Percentiles rank a stretch among this genome's conserved stretches.
Evolutionary conservation across 768 basidiomycete genomes (phyloP).

Genomic region (Rubroboletus pulcherrimus): DNA sequence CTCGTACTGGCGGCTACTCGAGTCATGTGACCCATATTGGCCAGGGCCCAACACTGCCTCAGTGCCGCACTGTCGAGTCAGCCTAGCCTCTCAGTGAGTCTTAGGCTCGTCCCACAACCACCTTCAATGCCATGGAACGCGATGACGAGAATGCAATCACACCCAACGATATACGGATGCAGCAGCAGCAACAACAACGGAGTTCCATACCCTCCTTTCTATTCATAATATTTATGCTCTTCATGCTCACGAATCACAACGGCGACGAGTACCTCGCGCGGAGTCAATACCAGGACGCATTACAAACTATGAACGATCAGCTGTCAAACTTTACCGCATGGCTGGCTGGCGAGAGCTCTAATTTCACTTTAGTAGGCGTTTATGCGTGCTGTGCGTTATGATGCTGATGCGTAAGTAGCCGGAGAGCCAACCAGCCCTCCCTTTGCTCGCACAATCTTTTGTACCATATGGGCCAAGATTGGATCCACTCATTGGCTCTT

Average conservation of each 20-base stretch:
- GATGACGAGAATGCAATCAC: constrained; percentile 20
- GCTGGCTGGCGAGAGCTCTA: constrained; percentile 62
- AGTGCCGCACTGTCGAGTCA: not conserved
- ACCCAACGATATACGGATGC: constrained; percentile 8
- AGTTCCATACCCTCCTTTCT: constrained; percentile 70
- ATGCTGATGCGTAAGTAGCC: constrained; percentile 38
- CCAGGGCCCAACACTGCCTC: not conserved
- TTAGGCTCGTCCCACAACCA: not conserved
- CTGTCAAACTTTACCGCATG: constrained; percentile 73
- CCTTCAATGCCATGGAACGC: constrained; percentile 28
- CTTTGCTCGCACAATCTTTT: constrained; percentile 48
- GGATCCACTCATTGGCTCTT: constrained; percentile 49
- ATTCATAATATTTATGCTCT: constrained; percentile 70
- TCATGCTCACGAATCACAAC: constrained; percentile 74
- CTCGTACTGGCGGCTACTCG: not conserved
- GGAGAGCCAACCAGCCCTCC: constrained; percentile 38
- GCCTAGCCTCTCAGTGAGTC: no score
- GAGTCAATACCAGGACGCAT: constrained; percentile 63
- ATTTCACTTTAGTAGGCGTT: constrained; percentile 59
- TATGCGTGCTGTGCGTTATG: not conserved
- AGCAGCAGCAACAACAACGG: constrained; percentile 42
- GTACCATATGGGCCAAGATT: constrained; percentile 42
- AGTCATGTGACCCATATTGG: constrained; percentile 24
- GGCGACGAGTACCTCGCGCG: constrained; percentile 62
- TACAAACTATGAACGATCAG: constrained; percentile 55